A percentile compares a stretch with the other conserved stretches of the same genome.
phyloP scores from a whole-genome alignment of 139 green algal genomes.

The Ettlia oleoabundans region DNA sequence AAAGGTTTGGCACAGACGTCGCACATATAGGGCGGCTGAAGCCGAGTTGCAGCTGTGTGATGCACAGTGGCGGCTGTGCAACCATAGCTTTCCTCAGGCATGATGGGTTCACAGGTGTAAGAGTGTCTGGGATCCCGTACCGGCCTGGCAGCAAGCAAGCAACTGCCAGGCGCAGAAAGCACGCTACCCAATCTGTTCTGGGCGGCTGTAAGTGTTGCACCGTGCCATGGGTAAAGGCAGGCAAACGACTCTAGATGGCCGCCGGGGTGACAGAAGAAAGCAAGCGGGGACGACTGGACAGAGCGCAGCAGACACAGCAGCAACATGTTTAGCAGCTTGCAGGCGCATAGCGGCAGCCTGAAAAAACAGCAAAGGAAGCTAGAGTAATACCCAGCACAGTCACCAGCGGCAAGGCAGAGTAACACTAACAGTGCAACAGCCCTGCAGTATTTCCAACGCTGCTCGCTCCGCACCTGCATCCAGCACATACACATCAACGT shows the following conservation, averaged over 20 bases:
- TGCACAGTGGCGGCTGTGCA: too few species aligned
- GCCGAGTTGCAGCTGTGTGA: too few species aligned
- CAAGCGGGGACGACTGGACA: neutral
- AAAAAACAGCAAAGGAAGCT: too few species aligned
- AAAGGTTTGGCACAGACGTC: too few species aligned
- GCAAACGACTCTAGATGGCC: constrained; percentile 27
- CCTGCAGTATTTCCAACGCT: neutral
- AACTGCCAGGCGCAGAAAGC: neutral
- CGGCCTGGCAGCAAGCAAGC: neutral
- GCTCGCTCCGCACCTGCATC: constrained; percentile 39
- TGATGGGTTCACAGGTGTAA: neutral
- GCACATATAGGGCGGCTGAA: too few species aligned
- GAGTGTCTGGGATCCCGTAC: constrained; percentile 16
- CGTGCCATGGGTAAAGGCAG: constrained; percentile 19
- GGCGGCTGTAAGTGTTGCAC: constrained; percentile 30
- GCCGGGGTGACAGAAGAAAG: neutral
- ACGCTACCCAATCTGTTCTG: constrained; percentile 27
- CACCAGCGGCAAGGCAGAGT: too few species aligned
- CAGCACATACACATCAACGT: constrained; percentile 79
- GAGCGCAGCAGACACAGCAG: neutral
- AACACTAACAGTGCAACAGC: neutral
- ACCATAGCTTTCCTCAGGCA: too few species aligned
- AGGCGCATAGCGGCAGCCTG: too few species aligned
- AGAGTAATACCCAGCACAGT: neutral
- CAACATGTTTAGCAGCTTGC: too few species aligned